Base-by-base conservation (phyloP, 2,329 filamentous ascomycete species). In the Clonostachys byssicola region DNA sequence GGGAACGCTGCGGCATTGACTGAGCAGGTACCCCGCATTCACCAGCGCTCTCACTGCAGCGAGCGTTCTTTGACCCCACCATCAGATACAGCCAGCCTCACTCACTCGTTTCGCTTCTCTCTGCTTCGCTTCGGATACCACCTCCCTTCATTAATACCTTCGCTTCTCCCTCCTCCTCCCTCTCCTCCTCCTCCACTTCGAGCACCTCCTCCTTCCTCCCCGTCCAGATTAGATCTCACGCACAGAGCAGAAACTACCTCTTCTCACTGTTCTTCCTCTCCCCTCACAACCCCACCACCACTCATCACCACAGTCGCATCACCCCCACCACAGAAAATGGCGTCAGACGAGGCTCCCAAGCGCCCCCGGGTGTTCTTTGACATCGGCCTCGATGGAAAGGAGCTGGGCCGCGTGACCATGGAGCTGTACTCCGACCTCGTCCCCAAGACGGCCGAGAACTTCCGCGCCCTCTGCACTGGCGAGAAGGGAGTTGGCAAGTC, bases 361-460 rank as follows among this genome's bases (percentile, higher is more conserved):
- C 36, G 36, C 61, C 82, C 83, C 64, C 85, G 88, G 58, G 92
- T 96, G 72, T 99, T 86, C 76, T 96, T 99, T 68, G 92, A 97
- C 74, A 85, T 99, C 64, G 76, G 84, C 52, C 86, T 97, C 62
- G 91, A 88, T 62, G 80, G 81, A 49, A 79, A 83, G 59, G 73
- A 81, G 40, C 80, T 83, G 51, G 92, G 91, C 51, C 86, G 92
- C 54, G 77, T 99, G 65, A 83, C 80, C 52, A 92, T 99, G 70
- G 90, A 96, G 74, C 83, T 99, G 51, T 85, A 83, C 72, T 67
- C 73, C 54, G 73, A 81, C 56, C 77, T 95, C 51, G 92, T 96
- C 17, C 92, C 92, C 62, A 96, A 95, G 76, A 97, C 92, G 6
- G 89, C 88, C 54, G 92, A 96, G 60, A 97, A 97, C 79, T 97